Evolutionary conservation across 1,284 basidiomycete species (phyloP), one percentile per base, ranked within the genome.

Genomic region (Boletellus dicymbophilus): DNA sequence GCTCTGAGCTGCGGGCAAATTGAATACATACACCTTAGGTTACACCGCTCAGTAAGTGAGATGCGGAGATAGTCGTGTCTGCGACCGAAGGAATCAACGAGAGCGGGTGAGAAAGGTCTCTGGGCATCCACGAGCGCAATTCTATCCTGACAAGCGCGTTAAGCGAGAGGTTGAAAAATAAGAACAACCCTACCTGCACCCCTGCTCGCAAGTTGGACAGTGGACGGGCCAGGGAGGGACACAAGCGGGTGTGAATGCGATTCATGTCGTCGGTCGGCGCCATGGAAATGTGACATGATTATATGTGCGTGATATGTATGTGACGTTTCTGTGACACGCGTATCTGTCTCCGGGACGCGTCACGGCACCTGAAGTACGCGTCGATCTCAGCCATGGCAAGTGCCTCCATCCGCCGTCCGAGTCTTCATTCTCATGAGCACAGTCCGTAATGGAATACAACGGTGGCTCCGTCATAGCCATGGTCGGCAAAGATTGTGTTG

Each of bases 391-490:
- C 50, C 52, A 65, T 68, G 65, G 66, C 55, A 46, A 66, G 63
- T 48, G 37, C 46, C 31, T 23, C n/a, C 33, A n/a, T 6, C 48
- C 27, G 15, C 33, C 40, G 10, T 47, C 27, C 21, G 3, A 33
- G 22, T 33, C 23, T 22, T 22, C 28, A 34, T 54, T 63, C 30
- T 68, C 21, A 37, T 15, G 0, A 6, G 6, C 28, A 23, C 40
- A 90, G 90, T 92, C 89, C 66, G 84, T 88, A 61, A 87, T 92
- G 88, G 81, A 92, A 74, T 81, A 85, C 59, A 95, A 95, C 78
- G 93, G 93, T 75, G 97, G 97, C 73, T 97, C 94, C 73, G 93
- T 97, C 63, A 84, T 99, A 72, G 97, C 97, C 74, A 99, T 99
- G 95, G 89, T 90, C 55, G 97, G 97, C 57, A 98, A 98, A 77